Evolutionary conservation across 176 grass and related monocot species (phyloP).

Genomic region (Phyllostachys edulis): DNA sequence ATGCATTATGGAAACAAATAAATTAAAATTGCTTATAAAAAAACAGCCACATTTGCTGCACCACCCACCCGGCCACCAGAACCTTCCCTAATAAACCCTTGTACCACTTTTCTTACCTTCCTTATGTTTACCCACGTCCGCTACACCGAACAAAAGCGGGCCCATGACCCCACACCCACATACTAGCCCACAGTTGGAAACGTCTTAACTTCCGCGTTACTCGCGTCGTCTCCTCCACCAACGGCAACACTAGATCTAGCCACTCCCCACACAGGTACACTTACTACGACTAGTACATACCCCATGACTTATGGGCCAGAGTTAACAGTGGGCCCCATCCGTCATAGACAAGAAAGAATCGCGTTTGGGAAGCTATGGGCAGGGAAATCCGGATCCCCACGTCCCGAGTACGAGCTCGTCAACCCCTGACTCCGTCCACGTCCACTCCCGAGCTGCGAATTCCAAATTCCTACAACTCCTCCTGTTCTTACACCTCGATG

Average conservation of each 20-base stretch:
- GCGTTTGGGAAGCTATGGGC: background rate
- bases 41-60: conserved; percentile 30
- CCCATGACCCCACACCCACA: background rate
- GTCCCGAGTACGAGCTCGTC: conserved; percentile 42
- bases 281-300: rapidly evolving
- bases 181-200: background rate
- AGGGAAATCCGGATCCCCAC: background rate
- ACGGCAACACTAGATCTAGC: conserved; percentile 35
- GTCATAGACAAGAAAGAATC: background rate
- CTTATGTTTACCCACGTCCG: background rate
- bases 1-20: background rate
- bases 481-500: conserved; percentile 27
- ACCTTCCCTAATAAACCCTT: conserved; percentile 37
- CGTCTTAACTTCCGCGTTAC: conserved; percentile 15
- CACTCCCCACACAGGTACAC: background rate
- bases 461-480: conserved; percentile 12
- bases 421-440: conserved; percentile 35
- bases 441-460: background rate
- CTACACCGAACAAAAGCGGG: background rate
- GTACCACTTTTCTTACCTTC: background rate
- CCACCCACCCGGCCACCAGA: conserved; percentile 34
- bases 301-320: background rate
- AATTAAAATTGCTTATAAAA: background rate
- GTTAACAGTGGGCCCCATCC: rapidly evolving
- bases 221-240: background rate